Evolutionary conservation across 495 filamentous ascomycete species (phyloP), one percentile per base, ranked within the genome.

Genomic region (Margaritispora aquatica): DNA sequence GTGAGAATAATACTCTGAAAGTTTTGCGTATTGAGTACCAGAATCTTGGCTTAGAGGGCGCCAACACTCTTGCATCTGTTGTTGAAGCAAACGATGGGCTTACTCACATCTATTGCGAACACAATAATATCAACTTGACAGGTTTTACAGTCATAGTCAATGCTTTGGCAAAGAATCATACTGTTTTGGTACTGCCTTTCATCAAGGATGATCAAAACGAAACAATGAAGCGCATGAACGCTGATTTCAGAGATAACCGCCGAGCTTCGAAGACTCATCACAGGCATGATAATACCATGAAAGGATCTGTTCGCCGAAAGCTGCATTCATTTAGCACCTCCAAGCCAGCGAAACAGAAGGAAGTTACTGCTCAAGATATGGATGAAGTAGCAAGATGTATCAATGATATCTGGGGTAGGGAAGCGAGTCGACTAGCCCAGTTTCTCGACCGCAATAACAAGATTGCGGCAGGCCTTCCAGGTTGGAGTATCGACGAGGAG

Each of bases 111-210:
- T 74, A 89, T 60, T 92, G 88, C 67, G 89, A 89, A 61, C 83
- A 86, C 67, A 92, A 92, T 58, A 86, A 86, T 55, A 89, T 92
- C 62, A 85, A 85, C 54, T 78, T 92, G 2, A 83, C 88, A 58
- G 89, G 86, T 2, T 88, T 92, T 63, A 90, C 88, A 1, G 86
- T 88, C 5, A 71, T 92, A 13, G 83, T 92, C 26, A 88, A 90
- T 65, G 79, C 86, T 9, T 69, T 92, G 13, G 80, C 87, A 59
- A 78, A 79, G 19, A 92, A 92, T 63, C 78, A 77, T 15, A 80
- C 82, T 1, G 67, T 92, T 2, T 63, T 88, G 21, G 84, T 81
- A 55, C 75, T 92, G 17, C 85, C 88, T 9, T 71, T 67, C 15
- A 88, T 91, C 85, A 78, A 81, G 31, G 74, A 77, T 41, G 85